A percentile compares a stretch with the other conserved stretches of the same genome.
These are phyloP conservation scores for Eruca vesicaria DNA, from an alignment of 441 rosid species.

Conservation along the genomic window DNA sequence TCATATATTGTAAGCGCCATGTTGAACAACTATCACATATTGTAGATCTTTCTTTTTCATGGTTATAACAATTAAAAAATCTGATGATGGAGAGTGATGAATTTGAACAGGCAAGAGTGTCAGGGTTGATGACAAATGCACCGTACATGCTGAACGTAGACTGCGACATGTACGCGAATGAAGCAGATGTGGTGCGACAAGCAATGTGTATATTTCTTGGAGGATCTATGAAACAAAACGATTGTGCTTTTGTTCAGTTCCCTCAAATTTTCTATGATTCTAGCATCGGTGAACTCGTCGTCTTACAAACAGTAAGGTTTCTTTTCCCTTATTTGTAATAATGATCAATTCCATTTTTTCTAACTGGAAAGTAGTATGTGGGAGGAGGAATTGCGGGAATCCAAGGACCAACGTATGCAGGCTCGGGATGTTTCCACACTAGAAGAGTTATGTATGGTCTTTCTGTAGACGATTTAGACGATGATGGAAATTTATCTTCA, in stretches of 20 bases:
- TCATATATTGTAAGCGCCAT: not conserved
- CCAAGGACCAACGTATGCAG: conserved; percentile 52
- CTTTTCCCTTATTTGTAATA: not conserved
- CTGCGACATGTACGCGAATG: conserved; percentile 36
- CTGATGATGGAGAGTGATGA: not conserved
- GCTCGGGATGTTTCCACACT: conserved; percentile 63
- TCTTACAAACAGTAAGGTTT: conserved; percentile 15
- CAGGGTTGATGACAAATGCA: conserved; percentile 56
- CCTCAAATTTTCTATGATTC: conserved; percentile 35
- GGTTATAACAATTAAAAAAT: not conserved
- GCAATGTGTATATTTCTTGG: conserved; percentile 25
- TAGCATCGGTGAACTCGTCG: conserved; percentile 6
- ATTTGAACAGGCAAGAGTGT: conserved; percentile 50
- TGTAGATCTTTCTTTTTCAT: not conserved
- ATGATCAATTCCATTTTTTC: not conserved
- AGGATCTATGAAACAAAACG: not conserved
- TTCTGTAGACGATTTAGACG: conserved; percentile 29
- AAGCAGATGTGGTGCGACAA: conserved; percentile 30
- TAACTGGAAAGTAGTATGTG: conserved; percentile 1
- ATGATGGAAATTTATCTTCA: conserved; percentile 20
- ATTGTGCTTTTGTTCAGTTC: conserved; percentile 31
- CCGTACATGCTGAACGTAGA: conserved; percentile 37
- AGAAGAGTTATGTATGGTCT: conserved; percentile 54
- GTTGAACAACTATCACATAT: not conserved
- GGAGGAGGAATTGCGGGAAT: conserved; percentile 55